Percentiles rank a stretch among this genome's conserved stretches.
Evolutionary conservation across 2,329 filamentous ascomycete genomes (phyloP).

Genomic region (Fusarium sp.): DNA sequence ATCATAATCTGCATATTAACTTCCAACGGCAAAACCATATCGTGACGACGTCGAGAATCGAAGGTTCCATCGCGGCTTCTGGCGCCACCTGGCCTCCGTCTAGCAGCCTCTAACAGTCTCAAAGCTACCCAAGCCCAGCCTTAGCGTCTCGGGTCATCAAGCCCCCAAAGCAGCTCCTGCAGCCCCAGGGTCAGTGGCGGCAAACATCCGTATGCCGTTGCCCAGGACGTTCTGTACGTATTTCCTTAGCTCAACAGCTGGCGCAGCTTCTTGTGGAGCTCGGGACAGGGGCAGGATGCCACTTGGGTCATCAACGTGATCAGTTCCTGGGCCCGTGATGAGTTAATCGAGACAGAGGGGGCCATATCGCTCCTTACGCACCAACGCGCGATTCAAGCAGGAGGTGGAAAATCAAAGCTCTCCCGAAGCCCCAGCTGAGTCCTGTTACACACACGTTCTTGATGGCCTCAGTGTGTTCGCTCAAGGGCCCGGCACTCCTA

Average conservation of each 20-base stretch:
- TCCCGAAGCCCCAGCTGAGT: conserved; percentile 5
- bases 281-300: conserved; percentile 12
- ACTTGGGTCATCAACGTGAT: background rate
- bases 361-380: background rate
- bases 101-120: conserved; percentile 6
- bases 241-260: conserved; percentile 5
- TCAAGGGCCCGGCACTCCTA: conserved; percentile 10
- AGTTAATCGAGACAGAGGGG: background rate
- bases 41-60: conserved; percentile 12
- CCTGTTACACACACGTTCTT: conserved; percentile 21
- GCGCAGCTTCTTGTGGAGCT: conserved; percentile 15
- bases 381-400: conserved; percentile 1
- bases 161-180: conserved; percentile 20
- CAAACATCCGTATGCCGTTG: conserved; percentile 23
- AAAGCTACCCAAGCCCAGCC: conserved; percentile 11
- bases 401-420: background rate
- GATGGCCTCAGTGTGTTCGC: conserved; percentile 1
- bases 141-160: conserved; percentile 25
- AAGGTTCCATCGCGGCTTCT: conserved; percentile 36
- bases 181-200: conserved; percentile 22
- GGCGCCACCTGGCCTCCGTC: conserved; percentile 12
- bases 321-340: conserved; percentile 1
- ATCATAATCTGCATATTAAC: background rate
- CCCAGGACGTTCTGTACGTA: background rate
- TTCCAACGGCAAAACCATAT: conserved; percentile 2